Percentiles rank a stretch among this genome's conserved stretches.
Evolutionary conservation across 2,329 filamentous ascomycete genomes (phyloP).

Genomic region (Pseudogymnoascus sp.): DNA sequence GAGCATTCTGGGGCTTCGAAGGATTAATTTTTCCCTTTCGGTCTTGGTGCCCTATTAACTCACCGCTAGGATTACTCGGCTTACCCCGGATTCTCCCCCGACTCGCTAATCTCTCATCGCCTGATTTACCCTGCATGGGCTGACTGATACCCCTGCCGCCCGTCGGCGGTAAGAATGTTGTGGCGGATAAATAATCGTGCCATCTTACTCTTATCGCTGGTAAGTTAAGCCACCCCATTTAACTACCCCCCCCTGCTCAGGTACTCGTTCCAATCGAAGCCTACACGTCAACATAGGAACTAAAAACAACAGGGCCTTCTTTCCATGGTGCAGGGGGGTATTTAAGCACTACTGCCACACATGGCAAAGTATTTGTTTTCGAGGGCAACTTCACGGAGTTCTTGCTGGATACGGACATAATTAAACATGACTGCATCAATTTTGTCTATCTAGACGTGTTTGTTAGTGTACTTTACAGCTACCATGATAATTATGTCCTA

Average conservation of each 20-base stretch:
- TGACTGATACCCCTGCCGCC: background rate
- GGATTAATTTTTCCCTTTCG: background rate
- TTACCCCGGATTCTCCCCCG: background rate
- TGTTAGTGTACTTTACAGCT: background rate
- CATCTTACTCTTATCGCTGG: background rate
- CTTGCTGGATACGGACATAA: background rate
- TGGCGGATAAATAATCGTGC: constrained; percentile 1
- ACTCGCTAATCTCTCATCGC: background rate
- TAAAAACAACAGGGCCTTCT: background rate
- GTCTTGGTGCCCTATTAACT: background rate
- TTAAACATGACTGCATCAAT: background rate
- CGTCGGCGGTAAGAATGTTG: background rate
- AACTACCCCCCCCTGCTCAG: background rate
- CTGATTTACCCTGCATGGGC: background rate
- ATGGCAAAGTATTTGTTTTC: background rate
- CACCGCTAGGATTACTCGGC: background rate
- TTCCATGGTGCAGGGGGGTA: background rate
- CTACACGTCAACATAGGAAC: background rate
- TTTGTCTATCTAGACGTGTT: background rate
- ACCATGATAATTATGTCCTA: no score
- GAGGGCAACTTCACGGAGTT: background rate
- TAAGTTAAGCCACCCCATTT: background rate
- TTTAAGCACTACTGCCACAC: background rate
- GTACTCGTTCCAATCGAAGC: background rate
- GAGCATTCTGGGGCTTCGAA: background rate